Base-by-base conservation (phyloP, 2,329 filamentous ascomycete genomes). In the Orbilia blumenaviensis region DNA sequence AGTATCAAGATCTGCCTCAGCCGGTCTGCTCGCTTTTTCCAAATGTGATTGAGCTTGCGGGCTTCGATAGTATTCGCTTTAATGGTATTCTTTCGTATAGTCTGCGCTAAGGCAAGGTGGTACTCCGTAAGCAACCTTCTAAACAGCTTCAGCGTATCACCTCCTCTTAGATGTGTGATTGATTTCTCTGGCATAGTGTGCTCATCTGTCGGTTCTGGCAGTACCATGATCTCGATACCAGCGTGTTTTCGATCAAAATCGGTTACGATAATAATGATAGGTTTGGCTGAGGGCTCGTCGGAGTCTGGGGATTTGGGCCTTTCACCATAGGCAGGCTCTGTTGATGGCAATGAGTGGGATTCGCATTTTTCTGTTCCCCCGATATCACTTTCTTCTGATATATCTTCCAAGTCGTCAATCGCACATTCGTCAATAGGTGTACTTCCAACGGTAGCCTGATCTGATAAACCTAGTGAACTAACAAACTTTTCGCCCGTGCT, bases 151-250 rank as follows among this genome's bases (percentile, higher is more conserved):
- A 48, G 27, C 38, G 27, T 27, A 16, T 58, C 36, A 8, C 25
- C 25, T 8, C 63, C 56, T n/a, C 63, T 16, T 1, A 48, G 38
- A 6, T 58, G 23, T 8, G 42, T 29, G 6, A 76, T 27, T 0
- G 72, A 68, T 10, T 56, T 12, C 14, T 50, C 50, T 1, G 50
- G 50, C 34, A 14, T 68, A 41, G 56, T 68, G 27, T 41, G 23
- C 10, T 62, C 54, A 2, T 38, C 41, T 7, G 48, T 64, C 0
- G 64, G 64, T n/a, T 76, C 72, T 1, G 72, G 72, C 3, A 76
- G 48, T 18, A 76, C 23, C 23, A 68, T n/a, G 21, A 76, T 64
- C 32, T 76, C 63, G 14, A 76, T 64, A 2, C 72, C 72, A 1
- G 48, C 23, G 21, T 76, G 48, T 9, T 29, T 32, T 23, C 41